Conservation (phyloP, 2,329 filamentous ascomycete genomes). For the Apiospora phragmitis region DNA sequence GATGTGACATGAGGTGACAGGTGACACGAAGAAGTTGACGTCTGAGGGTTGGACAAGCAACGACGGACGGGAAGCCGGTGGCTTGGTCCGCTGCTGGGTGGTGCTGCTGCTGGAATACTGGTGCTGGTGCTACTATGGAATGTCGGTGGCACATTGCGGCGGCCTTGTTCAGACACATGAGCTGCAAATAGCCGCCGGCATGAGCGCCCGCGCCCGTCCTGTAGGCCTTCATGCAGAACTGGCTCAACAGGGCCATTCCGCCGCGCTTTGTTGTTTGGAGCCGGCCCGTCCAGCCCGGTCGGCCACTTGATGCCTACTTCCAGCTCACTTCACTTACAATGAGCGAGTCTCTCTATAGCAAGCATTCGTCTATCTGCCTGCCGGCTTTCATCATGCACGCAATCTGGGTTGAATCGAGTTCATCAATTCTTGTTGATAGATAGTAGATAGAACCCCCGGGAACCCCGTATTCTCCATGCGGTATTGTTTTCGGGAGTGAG, state of each 20-base stretch:
- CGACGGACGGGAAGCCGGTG: background rate
- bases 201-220: background rate
- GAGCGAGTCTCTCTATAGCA: background rate
- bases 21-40: background rate
- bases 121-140: background rate
- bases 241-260: background rate
- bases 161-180: background rate
- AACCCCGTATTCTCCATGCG: background rate
- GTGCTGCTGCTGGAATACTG: background rate
- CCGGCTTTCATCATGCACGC: background rate
- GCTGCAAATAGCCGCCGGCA: constrained; percentile 4
- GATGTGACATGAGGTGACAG: background rate
- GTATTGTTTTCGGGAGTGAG: too few species aligned
- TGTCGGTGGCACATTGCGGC: background rate
- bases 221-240: background rate
- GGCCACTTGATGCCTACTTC: background rate
- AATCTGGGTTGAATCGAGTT: background rate
- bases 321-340: background rate
- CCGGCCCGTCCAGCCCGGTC: background rate
- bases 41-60: background rate
- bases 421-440: too few species aligned
- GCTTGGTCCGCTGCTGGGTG: background rate
- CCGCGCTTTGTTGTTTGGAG: background rate
- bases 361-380: background rate
- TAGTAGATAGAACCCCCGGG: too few species aligned